A percentile compares a stretch with the other conserved stretches of the same genome.
These are phyloP conservation scores for Fusarium pseudonygamai DNA, from an alignment of 2,329 filamentous ascomycete species.

Conservation along the genomic window DNA sequence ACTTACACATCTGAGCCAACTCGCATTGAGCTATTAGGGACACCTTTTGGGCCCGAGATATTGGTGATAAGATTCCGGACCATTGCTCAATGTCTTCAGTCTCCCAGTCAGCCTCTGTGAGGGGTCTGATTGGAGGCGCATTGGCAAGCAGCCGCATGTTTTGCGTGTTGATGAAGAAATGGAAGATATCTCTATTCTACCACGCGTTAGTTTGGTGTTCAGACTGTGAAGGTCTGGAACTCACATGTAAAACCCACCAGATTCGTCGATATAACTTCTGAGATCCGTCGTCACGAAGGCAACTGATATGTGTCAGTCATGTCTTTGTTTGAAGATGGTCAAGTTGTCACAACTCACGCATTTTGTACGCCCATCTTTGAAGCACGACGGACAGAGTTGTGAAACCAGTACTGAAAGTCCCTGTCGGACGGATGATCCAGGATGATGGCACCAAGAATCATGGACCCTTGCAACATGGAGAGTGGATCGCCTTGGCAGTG, in stretches of 20 bases:
- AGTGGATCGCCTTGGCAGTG: constrained; percentile 8
- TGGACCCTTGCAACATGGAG: constrained; percentile 19
- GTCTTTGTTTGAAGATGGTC: accelerated
- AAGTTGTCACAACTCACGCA: not conserved
- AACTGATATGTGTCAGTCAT: not conserved
- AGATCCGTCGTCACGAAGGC: not conserved
- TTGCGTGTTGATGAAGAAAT: constrained; percentile 15
- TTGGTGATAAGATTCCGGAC: not conserved
- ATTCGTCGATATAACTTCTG: constrained; percentile 20
- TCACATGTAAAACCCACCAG: constrained; percentile 33
- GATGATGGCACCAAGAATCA: constrained; percentile 16
- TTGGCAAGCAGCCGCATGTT: not conserved
- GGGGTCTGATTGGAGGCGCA: not conserved
- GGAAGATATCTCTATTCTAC: constrained; percentile 17
- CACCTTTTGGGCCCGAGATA: not conserved
- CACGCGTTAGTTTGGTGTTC: accelerated
- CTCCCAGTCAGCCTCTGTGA: constrained; percentile 26
- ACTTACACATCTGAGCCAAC: constrained; percentile 21
- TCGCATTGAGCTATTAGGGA: constrained; percentile 13
- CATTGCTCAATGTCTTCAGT: not conserved
- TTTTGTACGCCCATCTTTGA: constrained; percentile 7
- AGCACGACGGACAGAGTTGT: constrained; percentile 25
- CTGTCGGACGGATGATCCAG: constrained; percentile 21
- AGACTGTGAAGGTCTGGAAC: not conserved
- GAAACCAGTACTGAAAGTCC: constrained; percentile 35